Conservation (phyloP, 2,329 filamentous ascomycete genomes). For the Zymoseptoria brevis region DNA sequence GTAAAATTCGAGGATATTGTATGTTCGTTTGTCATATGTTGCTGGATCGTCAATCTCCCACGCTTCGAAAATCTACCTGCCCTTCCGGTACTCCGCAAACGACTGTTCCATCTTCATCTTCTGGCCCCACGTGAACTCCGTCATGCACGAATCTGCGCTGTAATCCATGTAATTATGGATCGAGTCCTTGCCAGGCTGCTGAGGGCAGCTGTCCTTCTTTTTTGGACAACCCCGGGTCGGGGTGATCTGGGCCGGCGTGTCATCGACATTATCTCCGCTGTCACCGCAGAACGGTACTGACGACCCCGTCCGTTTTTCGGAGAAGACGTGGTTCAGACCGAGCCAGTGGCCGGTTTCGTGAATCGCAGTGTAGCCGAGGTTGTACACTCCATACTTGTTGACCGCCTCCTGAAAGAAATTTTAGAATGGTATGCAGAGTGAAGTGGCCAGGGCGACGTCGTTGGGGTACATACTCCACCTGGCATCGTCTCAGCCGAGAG, state of each 20-base stretch:
- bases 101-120: not conserved
- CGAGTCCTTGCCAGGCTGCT: conserved; percentile 38
- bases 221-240: conserved; percentile 44
- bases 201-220: conserved; percentile 41
- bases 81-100: not conserved
- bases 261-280: conserved; percentile 32
- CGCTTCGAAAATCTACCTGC: not conserved
- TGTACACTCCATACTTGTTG: conserved; percentile 30
- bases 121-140: conserved; percentile 8
- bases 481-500: not conserved
- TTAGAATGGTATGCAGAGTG: not conserved
- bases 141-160: conserved; percentile 8
- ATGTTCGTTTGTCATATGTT: too few relatives aligned
- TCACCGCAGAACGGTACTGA: not conserved
- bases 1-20: too few relatives aligned
- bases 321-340: conserved; percentile 7
- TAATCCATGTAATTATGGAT: conserved; percentile 49
- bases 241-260: conserved; percentile 24
- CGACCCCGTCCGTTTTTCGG: not conserved
- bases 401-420: conserved; percentile 3
- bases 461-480: not conserved
- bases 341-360: conserved; percentile 37
- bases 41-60: too few relatives aligned
- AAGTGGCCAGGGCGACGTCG: not conserved
- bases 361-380: conserved; percentile 34